Evolutionary conservation across 2,329 filamentous ascomycete genomes (phyloP).

Genomic region (Clonostachys rhizophaga): DNA sequence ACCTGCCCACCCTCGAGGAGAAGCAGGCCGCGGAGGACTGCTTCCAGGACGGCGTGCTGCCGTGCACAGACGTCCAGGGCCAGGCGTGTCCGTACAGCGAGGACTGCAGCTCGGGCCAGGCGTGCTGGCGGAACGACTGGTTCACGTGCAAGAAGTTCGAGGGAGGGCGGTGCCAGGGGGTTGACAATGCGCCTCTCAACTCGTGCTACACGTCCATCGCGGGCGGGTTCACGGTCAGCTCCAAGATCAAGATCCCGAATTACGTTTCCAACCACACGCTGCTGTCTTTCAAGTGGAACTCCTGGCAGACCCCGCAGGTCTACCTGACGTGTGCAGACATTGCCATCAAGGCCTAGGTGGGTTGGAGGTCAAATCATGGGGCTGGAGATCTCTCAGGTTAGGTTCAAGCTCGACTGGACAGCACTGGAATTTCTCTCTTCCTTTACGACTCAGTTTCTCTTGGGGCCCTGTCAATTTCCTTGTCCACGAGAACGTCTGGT

Average conservation of each 20-base stretch:
- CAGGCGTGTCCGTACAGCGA: slow-evolving; percentile 42
- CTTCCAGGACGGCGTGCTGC: slow-evolving; percentile 39
- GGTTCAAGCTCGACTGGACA: too few species aligned
- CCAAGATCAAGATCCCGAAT: slow-evolving; percentile 44
- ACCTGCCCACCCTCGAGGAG: slow-evolving; percentile 43
- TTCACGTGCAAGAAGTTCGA: slow-evolving; percentile 45
- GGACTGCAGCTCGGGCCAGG: slow-evolving; percentile 35
- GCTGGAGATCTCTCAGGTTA: too few species aligned
- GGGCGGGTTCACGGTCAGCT: slow-evolving; percentile 47
- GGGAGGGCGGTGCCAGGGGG: slow-evolving; percentile 34
- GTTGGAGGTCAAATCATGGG: too few species aligned
- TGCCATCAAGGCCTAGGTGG: slow-evolving; percentile 21
- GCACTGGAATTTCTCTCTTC: too few species aligned
- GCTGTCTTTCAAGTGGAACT: slow-evolving; percentile 48
- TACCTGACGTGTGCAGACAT: slow-evolving; percentile 50
- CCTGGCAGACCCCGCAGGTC: slow-evolving; percentile 47
- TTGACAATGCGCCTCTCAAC: slow-evolving; percentile 34
- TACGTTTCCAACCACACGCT: slow-evolving; percentile 44
- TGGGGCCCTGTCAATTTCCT: too few species aligned
- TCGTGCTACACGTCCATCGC: slow-evolving; percentile 47
- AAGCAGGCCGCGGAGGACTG: slow-evolving; percentile 49
- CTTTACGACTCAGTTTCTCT: too few species aligned
- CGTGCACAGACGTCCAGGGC: slow-evolving; percentile 43
- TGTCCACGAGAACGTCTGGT: too few species aligned
- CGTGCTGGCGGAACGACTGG: slow-evolving; percentile 47